Evolutionary conservation across 2,329 filamentous ascomycete genomes (phyloP).

Genomic region (Botrytis paeoniae): DNA sequence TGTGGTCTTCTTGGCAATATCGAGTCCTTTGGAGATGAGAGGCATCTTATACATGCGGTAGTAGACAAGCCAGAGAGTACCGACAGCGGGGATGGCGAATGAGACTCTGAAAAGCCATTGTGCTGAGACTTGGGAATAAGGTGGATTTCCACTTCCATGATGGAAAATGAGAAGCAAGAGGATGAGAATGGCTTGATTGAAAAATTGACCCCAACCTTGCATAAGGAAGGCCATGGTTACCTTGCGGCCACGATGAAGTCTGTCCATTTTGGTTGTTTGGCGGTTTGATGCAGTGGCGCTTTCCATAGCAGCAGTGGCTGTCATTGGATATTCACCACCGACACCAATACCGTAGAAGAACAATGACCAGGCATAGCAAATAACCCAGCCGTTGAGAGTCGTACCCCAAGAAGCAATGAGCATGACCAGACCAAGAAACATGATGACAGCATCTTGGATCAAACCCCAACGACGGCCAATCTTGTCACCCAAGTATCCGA

Average conservation of each 20-base stretch:
- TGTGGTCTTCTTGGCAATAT: constrained; percentile 77
- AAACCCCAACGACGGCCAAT: constrained; percentile 91
- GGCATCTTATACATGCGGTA: constrained; percentile 96
- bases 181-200: constrained; percentile 90
- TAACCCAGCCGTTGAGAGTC: constrained; percentile 88
- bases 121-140: constrained; percentile 72
- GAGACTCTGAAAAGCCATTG: constrained; percentile 92
- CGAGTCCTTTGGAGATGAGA: constrained; percentile 77
- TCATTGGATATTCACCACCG: constrained; percentile 94
- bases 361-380: constrained; percentile 92
- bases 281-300: constrained; percentile 82
- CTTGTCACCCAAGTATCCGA: constrained; percentile 77
- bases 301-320: constrained; percentile 92
- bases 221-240: constrained; percentile 95
- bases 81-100: constrained; percentile 85
- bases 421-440: constrained; percentile 91
- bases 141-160: constrained; percentile 54
- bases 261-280: constrained; percentile 86
- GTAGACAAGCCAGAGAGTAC: constrained; percentile 92
- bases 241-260: constrained; percentile 91
- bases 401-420: constrained; percentile 87
- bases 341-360: constrained; percentile 82
- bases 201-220: constrained; percentile 96
- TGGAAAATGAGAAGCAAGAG: constrained; percentile 85
- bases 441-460: constrained; percentile 91